These are phyloP conservation scores for Lotus japonicus DNA, from an alignment of 306 rosid species.

Conservation along the genomic window DNA sequence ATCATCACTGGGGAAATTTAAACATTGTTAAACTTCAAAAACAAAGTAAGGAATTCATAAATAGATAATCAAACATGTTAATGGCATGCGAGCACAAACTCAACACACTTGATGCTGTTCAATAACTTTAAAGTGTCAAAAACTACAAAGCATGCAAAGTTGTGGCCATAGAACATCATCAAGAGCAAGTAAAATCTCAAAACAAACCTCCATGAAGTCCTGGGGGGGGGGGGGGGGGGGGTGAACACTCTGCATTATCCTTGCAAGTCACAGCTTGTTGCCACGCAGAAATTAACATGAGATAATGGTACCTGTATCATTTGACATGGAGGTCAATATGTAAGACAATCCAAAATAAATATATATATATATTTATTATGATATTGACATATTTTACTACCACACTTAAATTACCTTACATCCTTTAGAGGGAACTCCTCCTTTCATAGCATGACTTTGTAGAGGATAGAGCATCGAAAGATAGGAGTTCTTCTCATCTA, in stretches of 20 bases:
- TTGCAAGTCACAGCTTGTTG: conserved; percentile 88
- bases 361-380: no score
- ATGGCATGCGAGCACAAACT: background rate
- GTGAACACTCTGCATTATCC: conserved; percentile 60
- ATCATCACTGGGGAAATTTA: background rate
- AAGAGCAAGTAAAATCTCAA: conserved; percentile 10
- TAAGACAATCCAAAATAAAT: conserved; percentile 18
- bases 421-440: conserved; percentile 58
- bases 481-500: conserved; percentile 28
- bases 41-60: background rate
- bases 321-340: conserved; percentile 15
- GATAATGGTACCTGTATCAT: conserved; percentile 65
- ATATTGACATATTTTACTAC: background rate
- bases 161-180: background rate
- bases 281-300: conserved; percentile 80
- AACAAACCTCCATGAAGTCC: conserved; percentile 69
- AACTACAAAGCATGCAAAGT: background rate
- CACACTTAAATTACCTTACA: conserved; percentile 52
- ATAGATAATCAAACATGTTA: background rate
- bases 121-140: background rate
- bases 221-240: conserved; percentile 28
- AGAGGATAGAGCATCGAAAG: conserved; percentile 56
- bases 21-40: background rate
- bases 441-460: conserved; percentile 82
- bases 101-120: background rate